Percentiles rank a stretch among this genome's conserved stretches.
Evolutionary conservation across 257 asterid genomes (phyloP).

Genomic region (Nicotiana knightiana): DNA sequence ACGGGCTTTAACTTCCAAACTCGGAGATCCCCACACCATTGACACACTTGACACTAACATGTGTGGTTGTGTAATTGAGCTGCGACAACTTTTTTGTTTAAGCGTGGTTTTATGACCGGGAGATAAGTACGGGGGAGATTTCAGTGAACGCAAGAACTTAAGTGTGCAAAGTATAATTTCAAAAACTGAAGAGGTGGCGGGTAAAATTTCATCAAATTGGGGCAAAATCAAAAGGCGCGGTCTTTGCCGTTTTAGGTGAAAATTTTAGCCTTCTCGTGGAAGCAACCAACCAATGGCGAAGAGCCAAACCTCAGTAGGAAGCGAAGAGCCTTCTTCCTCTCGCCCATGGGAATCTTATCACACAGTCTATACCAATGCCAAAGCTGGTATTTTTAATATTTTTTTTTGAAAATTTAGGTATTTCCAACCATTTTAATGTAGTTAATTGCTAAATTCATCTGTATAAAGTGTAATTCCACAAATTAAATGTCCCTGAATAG

Average conservation of each 20-base stretch:
- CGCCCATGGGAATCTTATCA: slow-evolving; percentile 97
- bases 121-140: background rate
- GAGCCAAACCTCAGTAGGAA: slow-evolving; percentile 27
- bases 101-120: background rate
- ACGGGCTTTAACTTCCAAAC: too few relatives aligned
- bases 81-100: background rate
- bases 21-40: too few relatives aligned
- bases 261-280: background rate
- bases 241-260: background rate
- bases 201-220: background rate
- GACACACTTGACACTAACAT: too few relatives aligned
- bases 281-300: slow-evolving; percentile 32
- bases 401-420: background rate
- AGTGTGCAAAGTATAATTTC: background rate
- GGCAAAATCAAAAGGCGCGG: slow-evolving; percentile 3
- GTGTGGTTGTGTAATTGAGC: background rate
- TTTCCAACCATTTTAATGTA: background rate
- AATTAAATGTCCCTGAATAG: background rate
- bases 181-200: background rate
- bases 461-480: background rate
- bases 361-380: slow-evolving; percentile 79
- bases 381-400: slow-evolving; percentile 59
- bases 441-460: background rate
- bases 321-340: slow-evolving; percentile 30
- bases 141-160: background rate